Evolutionary conservation across 495 filamentous ascomycete species (phyloP).

Genomic region (Aspergillus ellipticus): DNA sequence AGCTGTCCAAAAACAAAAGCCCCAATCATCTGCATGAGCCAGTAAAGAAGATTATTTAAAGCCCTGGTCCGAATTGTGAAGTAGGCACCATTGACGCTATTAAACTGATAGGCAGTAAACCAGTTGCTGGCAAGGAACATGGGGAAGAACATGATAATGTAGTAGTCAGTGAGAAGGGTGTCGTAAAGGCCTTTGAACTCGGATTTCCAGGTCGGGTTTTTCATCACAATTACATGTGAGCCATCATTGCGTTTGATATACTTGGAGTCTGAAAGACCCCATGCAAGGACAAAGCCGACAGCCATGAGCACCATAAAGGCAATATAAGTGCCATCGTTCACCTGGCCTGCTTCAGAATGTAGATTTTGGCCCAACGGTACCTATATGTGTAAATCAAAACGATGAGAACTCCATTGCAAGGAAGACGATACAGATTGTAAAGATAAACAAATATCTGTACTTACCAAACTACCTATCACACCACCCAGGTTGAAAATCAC

Average conservation of each 20-base stretch:
- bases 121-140: conserved; percentile 64
- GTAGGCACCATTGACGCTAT: conserved; percentile 55
- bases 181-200: conserved; percentile 77
- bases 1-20: conserved; percentile 73
- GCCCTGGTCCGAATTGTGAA: conserved; percentile 82
- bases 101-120: conserved; percentile 52
- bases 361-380: conserved; percentile 81
- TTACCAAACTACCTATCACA: conserved; percentile 80
- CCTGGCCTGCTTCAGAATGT: conserved; percentile 53
- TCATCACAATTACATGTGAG: conserved; percentile 78
- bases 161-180: conserved; percentile 66
- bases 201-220: conserved; percentile 75
- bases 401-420: neutral
- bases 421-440: neutral
- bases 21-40: conserved; percentile 81
- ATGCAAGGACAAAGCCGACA: conserved; percentile 66
- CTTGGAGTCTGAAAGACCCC: conserved; percentile 71
- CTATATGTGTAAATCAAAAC: conserved; percentile 21
- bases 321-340: conserved; percentile 83
- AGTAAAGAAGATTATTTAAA: conserved; percentile 84
- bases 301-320: conserved; percentile 88
- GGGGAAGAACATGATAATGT: conserved; percentile 81
- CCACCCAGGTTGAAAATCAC: conserved; percentile 92
- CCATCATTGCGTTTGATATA: conserved; percentile 77
- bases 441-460: conserved; percentile 9